Evolutionary conservation across 352 stramenopile genomes (phyloP).

Genomic region (Globisporangium nagaii): DNA sequence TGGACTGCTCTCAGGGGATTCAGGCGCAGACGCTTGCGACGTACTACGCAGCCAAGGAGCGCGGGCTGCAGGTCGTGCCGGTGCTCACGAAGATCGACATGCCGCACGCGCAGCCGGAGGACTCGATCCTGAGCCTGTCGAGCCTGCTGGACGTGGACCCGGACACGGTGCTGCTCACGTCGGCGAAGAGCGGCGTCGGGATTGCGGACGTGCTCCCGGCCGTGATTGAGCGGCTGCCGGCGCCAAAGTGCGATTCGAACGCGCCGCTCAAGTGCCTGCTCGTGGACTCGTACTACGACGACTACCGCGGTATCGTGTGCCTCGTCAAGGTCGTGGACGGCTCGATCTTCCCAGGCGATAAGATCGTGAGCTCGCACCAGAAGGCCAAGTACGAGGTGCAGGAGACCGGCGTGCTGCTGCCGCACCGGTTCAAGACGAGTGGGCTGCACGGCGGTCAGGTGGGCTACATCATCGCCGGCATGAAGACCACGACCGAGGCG

Average conservation of each 20-base stretch:
- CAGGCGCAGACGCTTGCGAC: conserved; percentile 98
- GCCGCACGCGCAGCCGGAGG: conserved; percentile 92
- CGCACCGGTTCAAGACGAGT: conserved; percentile 70
- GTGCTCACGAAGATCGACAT: conserved; percentile 99
- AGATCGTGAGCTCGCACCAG: conserved; percentile 68
- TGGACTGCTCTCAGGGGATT: conserved; percentile 97
- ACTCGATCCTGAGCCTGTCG: conserved; percentile 75
- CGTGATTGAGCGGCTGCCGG: conserved; percentile 72
- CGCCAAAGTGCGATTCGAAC: conserved; percentile 38
- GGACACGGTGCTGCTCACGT: conserved; percentile 94
- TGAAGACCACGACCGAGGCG: conserved; percentile 96
- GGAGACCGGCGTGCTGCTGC: conserved; percentile 93
- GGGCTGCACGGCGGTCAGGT: conserved; percentile 92
- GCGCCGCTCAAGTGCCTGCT: conserved; percentile 90
- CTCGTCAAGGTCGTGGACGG: conserved; percentile 94
- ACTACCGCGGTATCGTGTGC: conserved; percentile 93
- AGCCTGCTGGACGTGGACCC: conserved; percentile 88
- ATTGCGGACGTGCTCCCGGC: conserved; percentile 75
- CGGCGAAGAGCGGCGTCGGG: conserved; percentile 93
- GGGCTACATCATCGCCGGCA: conserved; percentile 96
- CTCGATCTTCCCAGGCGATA: conserved; percentile 76
- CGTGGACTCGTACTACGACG: conserved; percentile 98
- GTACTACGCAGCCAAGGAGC: conserved; percentile 94
- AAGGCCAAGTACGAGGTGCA: conserved; percentile 92
- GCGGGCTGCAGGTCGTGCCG: conserved; percentile 94